These are phyloP conservation scores for Lentinula guzmanii DNA, from an alignment of 768 basidiomycete genomes.

Conservation along the genomic window DNA sequence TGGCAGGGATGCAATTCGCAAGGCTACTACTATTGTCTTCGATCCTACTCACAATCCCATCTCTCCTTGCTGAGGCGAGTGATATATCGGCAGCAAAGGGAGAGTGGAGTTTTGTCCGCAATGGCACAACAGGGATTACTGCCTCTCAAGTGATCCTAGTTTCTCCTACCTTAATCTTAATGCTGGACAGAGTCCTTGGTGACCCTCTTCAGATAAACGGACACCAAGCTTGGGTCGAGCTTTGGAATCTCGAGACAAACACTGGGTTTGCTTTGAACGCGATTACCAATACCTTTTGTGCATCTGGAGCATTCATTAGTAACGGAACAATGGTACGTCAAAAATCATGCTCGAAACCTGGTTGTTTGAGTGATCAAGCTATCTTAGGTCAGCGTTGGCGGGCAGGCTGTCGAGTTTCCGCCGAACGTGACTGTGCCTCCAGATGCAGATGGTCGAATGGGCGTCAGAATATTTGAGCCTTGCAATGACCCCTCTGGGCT, in stretches of 20 bases:
- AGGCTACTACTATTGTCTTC: too few relatives aligned
- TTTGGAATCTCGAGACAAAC: constrained; percentile 44
- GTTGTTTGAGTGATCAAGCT: background rate
- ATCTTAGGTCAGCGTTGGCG: constrained; percentile 33
- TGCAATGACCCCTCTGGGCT: constrained; percentile 14
- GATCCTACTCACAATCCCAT: too few relatives aligned
- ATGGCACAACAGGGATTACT: constrained; percentile 8
- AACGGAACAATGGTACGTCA: background rate
- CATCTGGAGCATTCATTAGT: constrained; percentile 25
- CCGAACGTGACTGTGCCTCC: constrained; percentile 25
- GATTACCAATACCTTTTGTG: constrained; percentile 33
- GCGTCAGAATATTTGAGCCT: constrained; percentile 18
- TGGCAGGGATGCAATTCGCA: too few relatives aligned
- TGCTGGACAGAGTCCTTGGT: constrained; percentile 52
- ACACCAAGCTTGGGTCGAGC: constrained; percentile 45
- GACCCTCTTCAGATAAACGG: constrained; percentile 41
- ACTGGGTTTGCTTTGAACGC: constrained; percentile 46
- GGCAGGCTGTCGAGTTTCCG: constrained; percentile 41
- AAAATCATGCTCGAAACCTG: background rate
- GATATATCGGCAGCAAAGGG: background rate
- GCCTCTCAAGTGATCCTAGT: constrained; percentile 18
- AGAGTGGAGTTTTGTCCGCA: constrained; percentile 8
- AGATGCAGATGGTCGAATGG: constrained; percentile 20
- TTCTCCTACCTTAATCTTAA: constrained; percentile 17
- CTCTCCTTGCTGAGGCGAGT: too few relatives aligned